Base-by-base conservation (phyloP, 257 asterid genomes). In the Leonotis leonurus region DNA sequence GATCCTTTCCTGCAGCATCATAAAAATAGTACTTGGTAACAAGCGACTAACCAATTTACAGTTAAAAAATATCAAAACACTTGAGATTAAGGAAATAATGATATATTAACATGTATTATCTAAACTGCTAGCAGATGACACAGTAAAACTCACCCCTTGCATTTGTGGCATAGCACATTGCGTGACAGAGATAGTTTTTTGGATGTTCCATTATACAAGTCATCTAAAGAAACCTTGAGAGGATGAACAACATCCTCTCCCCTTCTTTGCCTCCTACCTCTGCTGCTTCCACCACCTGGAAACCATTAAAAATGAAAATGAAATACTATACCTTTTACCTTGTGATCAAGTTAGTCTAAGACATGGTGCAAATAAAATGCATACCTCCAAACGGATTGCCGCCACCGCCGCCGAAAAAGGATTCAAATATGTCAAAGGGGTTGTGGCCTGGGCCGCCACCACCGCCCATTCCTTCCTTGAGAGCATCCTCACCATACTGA, bases 231-330 rank as follows among this genome's bases (percentile, higher is more conserved):
- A 45, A 88, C 98, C 81, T 91, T 91, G 65, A 91, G 86, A 4
- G 95, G 95, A 65, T 91, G 98, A 53, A 86, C 56, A 29, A 91
- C 94, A 80, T 91, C 98, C 56, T 91, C 96, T 37, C 98, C 98
- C 82, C 90, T 85, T 73, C 94, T 80, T 74, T 88, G 96, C 72
- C 98, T 80, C 32, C 96, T 76, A 14, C 92, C 92, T 72, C 98
- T 80, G 75, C 96, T 87, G 69, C 96, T 83, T 56, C 96, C 96
- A 61, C 96, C 97, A 26, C 86, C 90, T 84, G 66, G 8, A 5
- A 18, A 56, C 26, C 37, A 65, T 8, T 9, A 44, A 58, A 29
- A 25, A 25, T 11, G 59, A 12, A n/a, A 33, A 1, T 43, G 2
- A 46, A 17, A 22, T 1, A 14, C 9, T 17, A 3, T 2, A 6